phyloP scores from a whole-genome alignment of 2,329 filamentous ascomycete genomes.

The Aspergillus brasiliensis region DNA sequence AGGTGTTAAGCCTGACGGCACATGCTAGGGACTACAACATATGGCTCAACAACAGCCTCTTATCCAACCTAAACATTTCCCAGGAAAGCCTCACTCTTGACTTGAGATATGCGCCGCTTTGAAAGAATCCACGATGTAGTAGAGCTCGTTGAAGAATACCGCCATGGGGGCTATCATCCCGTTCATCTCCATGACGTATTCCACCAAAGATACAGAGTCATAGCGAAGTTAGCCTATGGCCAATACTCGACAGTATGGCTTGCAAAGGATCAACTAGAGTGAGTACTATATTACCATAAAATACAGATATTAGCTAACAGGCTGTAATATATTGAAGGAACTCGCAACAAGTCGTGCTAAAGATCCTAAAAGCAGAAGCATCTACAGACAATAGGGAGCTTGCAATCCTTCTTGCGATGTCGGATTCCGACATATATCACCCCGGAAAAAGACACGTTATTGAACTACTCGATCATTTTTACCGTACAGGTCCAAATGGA shows the following conservation, averaged over 20 bases:
- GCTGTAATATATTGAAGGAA: constrained; percentile 14
- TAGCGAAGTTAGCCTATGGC: constrained; percentile 24
- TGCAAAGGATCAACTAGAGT: constrained; percentile 20
- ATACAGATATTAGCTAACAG: neutral
- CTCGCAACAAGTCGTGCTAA: constrained; percentile 24
- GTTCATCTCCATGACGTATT: constrained; percentile 27
- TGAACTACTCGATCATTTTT: constrained; percentile 26
- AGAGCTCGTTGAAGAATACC: constrained; percentile 30
- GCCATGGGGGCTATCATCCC: constrained; percentile 28
- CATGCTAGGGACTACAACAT: too few relatives aligned
- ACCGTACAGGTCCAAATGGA: constrained; percentile 27
- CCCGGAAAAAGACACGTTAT: constrained; percentile 23
- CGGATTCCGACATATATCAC: constrained; percentile 14
- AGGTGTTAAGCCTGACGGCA: too few relatives aligned
- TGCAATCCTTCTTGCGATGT: constrained; percentile 20
- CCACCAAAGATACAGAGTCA: constrained; percentile 22
- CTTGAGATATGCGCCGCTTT: constrained; percentile 25
- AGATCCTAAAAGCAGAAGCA: constrained; percentile 28
- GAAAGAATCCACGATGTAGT: constrained; percentile 26
- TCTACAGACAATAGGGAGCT: constrained; percentile 24
- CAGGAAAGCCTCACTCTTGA: too few relatives aligned
- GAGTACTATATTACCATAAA: neutral
- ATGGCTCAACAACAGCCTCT: too few relatives aligned
- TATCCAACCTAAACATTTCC: too few relatives aligned
- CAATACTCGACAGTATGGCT: constrained; percentile 30